These are phyloP conservation scores for Infundibulicybe gibba DNA, from an alignment of 768 basidiomycete genomes.

Conservation along the genomic window DNA sequence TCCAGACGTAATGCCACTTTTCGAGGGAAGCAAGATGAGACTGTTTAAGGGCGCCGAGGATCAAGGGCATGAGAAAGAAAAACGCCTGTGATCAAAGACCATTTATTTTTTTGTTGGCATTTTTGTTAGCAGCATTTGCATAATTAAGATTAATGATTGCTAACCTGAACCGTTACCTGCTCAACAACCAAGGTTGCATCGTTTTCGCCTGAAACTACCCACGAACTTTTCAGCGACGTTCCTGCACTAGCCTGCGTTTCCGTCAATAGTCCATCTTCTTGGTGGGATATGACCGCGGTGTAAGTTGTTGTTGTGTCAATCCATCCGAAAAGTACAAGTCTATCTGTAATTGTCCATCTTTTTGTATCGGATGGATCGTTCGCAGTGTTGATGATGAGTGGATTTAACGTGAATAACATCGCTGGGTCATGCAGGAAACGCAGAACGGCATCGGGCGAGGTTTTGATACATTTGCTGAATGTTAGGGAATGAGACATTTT, in stretches of 20 bases:
- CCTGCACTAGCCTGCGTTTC: conserved; percentile 20
- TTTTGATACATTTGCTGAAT: conserved; percentile 18
- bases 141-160: not conserved
- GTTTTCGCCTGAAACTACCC: conserved; percentile 11
- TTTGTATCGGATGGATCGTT: conserved; percentile 19
- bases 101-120: too few relatives aligned
- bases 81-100: conserved; percentile 13
- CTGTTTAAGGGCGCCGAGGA: conserved; percentile 22
- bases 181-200: conserved; percentile 20
- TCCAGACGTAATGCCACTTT: conserved; percentile 19
- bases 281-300: conserved; percentile 11
- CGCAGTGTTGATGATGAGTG: conserved; percentile 21
- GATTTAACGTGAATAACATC: conserved; percentile 22
- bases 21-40: conserved; percentile 24
- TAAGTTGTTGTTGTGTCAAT: conserved; percentile 23
- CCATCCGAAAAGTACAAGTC: conserved; percentile 19
- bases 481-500: conserved; percentile 20
- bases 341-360: conserved; percentile 26
- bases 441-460: conserved; percentile 17
- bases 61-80: conserved; percentile 30
- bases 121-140: not conserved
- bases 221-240: conserved; percentile 15
- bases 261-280: conserved; percentile 19
- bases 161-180: conserved; percentile 23
- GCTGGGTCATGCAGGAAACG: conserved; percentile 28